These are phyloP conservation scores for Porodaedalea pini DNA, from an alignment of 1,284 basidiomycete genomes.

Conservation along the genomic window DNA sequence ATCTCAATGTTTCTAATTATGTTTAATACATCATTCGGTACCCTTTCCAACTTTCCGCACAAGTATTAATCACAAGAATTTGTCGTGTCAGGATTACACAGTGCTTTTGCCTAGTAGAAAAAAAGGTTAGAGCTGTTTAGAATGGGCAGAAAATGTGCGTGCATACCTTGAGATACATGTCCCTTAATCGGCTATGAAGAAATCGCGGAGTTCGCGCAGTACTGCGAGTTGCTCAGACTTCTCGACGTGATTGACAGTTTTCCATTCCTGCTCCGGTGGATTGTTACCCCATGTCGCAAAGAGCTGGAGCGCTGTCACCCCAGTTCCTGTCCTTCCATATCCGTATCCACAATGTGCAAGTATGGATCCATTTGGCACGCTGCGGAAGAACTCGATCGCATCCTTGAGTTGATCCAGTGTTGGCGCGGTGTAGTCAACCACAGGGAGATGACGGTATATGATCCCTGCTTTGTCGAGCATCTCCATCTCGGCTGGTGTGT, in stretches of 20 bases:
- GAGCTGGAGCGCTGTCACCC: conserved; percentile 24
- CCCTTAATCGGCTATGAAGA: neutral
- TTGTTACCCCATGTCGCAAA: conserved; percentile 18
- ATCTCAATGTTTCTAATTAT: too few species aligned
- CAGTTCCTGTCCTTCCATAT: conserved; percentile 25
- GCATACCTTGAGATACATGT: too few species aligned
- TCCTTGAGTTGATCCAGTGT: conserved; percentile 16
- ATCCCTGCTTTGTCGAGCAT: conserved; percentile 17
- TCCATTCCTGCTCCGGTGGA: conserved; percentile 20
- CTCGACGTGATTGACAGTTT: conserved; percentile 22
- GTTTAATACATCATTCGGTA: too few species aligned
- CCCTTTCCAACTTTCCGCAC: too few species aligned
- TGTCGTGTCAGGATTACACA: too few species aligned
- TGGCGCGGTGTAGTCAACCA: conserved; percentile 21
- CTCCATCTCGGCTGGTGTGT: conserved; percentile 9
- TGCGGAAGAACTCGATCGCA: conserved; percentile 17
- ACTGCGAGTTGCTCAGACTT: neutral
- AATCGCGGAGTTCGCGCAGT: neutral
- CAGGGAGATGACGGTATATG: conserved; percentile 21
- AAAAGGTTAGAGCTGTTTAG: too few species aligned
- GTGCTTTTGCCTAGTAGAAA: too few species aligned
- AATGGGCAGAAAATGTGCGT: too few species aligned
- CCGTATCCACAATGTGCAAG: conserved; percentile 25
- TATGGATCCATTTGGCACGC: conserved; percentile 7
- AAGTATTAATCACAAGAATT: too few species aligned